A percentile compares a stretch with the other conserved stretches of the same genome.
phyloP scores from a whole-genome alignment of 2,329 filamentous ascomycete species.

The Neurospora sp. region DNA sequence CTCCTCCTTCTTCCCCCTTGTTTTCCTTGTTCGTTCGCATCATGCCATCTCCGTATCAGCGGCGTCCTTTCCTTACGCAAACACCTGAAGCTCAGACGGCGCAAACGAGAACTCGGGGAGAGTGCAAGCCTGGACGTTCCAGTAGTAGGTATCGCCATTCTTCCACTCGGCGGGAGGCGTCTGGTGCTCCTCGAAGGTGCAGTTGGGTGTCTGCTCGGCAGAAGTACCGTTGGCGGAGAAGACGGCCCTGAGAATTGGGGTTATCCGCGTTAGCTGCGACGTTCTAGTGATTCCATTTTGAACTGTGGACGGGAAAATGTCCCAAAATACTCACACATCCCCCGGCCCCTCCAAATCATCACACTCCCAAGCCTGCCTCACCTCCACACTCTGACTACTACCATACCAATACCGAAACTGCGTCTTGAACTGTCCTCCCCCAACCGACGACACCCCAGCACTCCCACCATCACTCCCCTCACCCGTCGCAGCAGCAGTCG shows the following conservation, averaged over 20 bases:
- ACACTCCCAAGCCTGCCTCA: background rate
- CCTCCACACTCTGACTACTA: background rate
- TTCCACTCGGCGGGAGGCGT: background rate
- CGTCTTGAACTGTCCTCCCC: background rate
- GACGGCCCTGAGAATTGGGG: background rate
- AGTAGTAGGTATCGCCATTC: background rate
- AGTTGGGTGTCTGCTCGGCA: background rate
- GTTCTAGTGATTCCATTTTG: background rate
- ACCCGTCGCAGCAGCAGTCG: background rate
- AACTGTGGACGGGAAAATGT: too few relatives aligned
- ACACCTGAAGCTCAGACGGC: background rate
- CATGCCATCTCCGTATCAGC: background rate
- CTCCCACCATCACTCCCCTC: background rate
- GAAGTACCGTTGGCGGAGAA: background rate
- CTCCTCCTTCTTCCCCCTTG: too few relatives aligned
- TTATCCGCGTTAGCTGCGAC: background rate
- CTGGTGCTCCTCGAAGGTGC: background rate
- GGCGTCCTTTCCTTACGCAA: background rate
- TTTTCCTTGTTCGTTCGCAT: too few relatives aligned
- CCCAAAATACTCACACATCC: background rate
- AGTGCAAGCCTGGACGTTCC: background rate
- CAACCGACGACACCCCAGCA: background rate
- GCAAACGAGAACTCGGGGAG: background rate
- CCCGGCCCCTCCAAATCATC: background rate
- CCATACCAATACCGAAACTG: background rate